Evolutionary conservation across 305 asterid genomes (phyloP), one percentile per base, ranked within the genome.

Genomic region (Solanum hybrid): DNA sequence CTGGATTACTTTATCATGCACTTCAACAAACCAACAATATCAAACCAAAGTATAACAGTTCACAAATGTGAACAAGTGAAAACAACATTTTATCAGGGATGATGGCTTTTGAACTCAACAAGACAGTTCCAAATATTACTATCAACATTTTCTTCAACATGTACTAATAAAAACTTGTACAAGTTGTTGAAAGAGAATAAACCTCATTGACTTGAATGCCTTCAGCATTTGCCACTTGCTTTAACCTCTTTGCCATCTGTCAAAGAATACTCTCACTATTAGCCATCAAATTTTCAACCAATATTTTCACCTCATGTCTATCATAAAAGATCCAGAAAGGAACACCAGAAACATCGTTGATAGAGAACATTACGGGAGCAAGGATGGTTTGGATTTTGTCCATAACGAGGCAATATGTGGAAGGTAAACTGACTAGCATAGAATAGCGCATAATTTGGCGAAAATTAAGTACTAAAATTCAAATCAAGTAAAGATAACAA

Each of bases 191-290:
- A 86, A 86, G 86, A 77, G 46, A 87, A 56, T 36, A 75, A 92
- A 97, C 99, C 95, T 95, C 97, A 87, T 98, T 94, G 89, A 91
- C 96, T 94, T 95, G 96, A 93, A 98, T 93, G 88, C 97, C 98
- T 94, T 98, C 99, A 32, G 94, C 93, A 76, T 90, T 95, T 79
- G 98, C 97, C 87, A 98, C 95, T 64, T 95, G 98, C 89, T 94
- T 90, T 90, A 98, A 95, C 94, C 99, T 95, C 93, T 96, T 96
- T 38, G 98, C 97, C 93, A 98, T 96, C 99, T 98, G 92, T 80
- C 92, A 93, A 89, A 91, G 87, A 89, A 91, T 76, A 31, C 73
- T 46, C 27, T 85, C 75, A 85, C 40, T 51, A 56, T 85, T 31
- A 85, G 87, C 31, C 17, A 22, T 85, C 71, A 56, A 51, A 56